Conservation (phyloP, 2,329 filamentous ascomycete species). For the Colletotrichum filicis region DNA sequence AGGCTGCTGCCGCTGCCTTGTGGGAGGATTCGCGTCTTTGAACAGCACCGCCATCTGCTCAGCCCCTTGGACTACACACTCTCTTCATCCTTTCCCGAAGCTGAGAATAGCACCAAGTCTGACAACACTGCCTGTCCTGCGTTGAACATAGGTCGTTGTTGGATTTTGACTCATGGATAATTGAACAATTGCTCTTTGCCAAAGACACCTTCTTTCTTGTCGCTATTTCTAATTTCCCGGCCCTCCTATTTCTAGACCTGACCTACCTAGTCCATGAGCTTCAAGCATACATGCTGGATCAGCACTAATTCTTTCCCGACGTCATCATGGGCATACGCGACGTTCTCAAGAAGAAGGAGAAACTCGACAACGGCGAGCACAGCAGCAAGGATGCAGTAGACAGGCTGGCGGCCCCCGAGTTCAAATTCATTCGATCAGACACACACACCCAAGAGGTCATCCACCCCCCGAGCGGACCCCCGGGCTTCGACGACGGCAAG, state of each 20-base stretch:
- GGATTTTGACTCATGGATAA: neutral
- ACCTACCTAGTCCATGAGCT: neutral
- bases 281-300: neutral
- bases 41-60: slow-evolving; percentile 27
- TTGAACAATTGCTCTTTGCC: slow-evolving; percentile 2
- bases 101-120: slow-evolving; percentile 28
- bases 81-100: slow-evolving; percentile 8
- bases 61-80: slow-evolving; percentile 16
- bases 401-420: slow-evolving; percentile 63
- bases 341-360: slow-evolving; percentile 65
- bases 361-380: slow-evolving; percentile 48
- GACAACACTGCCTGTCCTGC: slow-evolving; percentile 1
- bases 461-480: slow-evolving; percentile 66
- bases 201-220: neutral
- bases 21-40: slow-evolving; percentile 14
- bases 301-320: slow-evolving; percentile 19
- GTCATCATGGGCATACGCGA: slow-evolving; percentile 62
- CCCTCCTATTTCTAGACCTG: neutral
- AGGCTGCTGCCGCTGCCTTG: neutral
- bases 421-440: slow-evolving; percentile 87
- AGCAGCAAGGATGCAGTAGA: slow-evolving; percentile 48
- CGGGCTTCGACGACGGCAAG: slow-evolving; percentile 36
- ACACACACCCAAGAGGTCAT: slow-evolving; percentile 84
- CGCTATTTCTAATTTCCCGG: too few relatives aligned
- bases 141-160: slow-evolving; percentile 11